These are phyloP conservation scores for Apiotrichum laibachii DNA, from an alignment of 1,284 basidiomycete species.

Conservation along the genomic window DNA sequence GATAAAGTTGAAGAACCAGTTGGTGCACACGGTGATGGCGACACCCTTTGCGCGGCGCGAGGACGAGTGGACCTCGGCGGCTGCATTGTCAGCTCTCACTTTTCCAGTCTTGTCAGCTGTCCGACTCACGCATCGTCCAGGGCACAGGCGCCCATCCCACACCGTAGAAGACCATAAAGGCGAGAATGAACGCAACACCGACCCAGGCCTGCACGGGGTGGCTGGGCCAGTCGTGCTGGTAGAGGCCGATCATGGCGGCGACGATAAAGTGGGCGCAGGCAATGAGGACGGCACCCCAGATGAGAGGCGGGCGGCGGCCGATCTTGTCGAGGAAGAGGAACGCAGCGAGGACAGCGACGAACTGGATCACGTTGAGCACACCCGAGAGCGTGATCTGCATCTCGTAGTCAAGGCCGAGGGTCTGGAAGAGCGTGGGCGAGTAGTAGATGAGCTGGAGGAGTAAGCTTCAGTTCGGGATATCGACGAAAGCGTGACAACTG, in stretches of 20 bases:
- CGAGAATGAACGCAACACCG: conserved; percentile 12
- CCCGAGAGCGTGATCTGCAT: conserved; percentile 38
- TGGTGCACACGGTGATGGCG: conserved; percentile 15
- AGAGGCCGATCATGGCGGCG: conserved; percentile 27
- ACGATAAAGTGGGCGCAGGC: conserved; percentile 26
- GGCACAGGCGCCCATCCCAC: conserved; percentile 15
- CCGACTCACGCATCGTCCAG: conserved; percentile 4
- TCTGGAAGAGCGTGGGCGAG: conserved; percentile 30
- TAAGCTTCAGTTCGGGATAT: too few species aligned
- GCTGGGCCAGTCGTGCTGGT: conserved; percentile 21
- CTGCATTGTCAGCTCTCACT: background rate
- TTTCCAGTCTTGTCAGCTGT: too few species aligned
- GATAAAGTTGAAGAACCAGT: conserved; percentile 19
- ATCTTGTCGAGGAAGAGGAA: conserved; percentile 41
- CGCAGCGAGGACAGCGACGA: conserved; percentile 38
- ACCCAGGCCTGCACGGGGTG: conserved; percentile 13
- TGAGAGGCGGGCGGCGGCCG: conserved; percentile 37
- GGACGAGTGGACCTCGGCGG: conserved; percentile 14
- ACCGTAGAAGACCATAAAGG: conserved; percentile 1
- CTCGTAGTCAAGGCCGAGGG: conserved; percentile 26
- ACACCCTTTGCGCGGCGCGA: conserved; percentile 12
- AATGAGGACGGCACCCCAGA: conserved; percentile 19
- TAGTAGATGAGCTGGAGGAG: conserved; percentile 15
- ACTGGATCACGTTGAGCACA: conserved; percentile 36
- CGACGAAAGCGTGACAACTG: too few species aligned